These are phyloP conservation scores for Backusella tuberculispora DNA, from an alignment of 192 early-diverging fungal genomes.

Conservation along the genomic window DNA sequence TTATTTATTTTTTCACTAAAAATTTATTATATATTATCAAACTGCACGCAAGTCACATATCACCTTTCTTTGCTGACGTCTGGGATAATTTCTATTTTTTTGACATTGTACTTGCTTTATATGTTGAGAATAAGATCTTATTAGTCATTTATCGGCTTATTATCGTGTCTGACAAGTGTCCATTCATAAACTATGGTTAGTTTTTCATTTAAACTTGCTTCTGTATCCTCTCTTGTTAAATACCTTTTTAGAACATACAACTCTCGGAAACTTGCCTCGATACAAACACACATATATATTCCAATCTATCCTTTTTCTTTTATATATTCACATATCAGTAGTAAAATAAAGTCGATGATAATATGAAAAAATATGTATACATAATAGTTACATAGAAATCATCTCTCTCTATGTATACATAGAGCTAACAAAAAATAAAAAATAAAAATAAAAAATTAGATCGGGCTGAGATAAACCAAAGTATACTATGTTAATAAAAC, in stretches of 20 bases:
- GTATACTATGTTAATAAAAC: not conserved
- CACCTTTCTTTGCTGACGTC: slow-evolving; percentile 8
- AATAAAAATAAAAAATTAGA: not conserved
- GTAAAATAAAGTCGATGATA: no score
- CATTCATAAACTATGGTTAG: not conserved
- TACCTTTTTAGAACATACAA: no score
- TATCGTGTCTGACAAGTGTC: not conserved
- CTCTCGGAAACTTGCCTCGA: no score
- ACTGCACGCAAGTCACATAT: slow-evolving; percentile 6
- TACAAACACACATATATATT: no score
- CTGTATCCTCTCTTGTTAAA: no score
- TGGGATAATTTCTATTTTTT: slow-evolving; percentile 5
- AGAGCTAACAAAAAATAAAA: not conserved
- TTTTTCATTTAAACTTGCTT: no score
- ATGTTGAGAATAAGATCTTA: not conserved
- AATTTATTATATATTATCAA: slow-evolving; percentile 11
- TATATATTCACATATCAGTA: no score
- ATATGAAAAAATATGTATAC: not conserved
- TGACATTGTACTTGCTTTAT: not conserved
- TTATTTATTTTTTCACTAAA: slow-evolving; percentile 13
- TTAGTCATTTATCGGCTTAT: not conserved
- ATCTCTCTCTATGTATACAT: no score
- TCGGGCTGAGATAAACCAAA: not conserved
- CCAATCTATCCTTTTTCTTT: no score
- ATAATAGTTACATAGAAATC: not conserved